Percentiles rank a stretch among this genome's conserved stretches.
These are phyloP conservation scores for Arthrobotrys sphaeroides DNA, from an alignment of 2,329 filamentous ascomycete genomes.

Conservation along the genomic window DNA sequence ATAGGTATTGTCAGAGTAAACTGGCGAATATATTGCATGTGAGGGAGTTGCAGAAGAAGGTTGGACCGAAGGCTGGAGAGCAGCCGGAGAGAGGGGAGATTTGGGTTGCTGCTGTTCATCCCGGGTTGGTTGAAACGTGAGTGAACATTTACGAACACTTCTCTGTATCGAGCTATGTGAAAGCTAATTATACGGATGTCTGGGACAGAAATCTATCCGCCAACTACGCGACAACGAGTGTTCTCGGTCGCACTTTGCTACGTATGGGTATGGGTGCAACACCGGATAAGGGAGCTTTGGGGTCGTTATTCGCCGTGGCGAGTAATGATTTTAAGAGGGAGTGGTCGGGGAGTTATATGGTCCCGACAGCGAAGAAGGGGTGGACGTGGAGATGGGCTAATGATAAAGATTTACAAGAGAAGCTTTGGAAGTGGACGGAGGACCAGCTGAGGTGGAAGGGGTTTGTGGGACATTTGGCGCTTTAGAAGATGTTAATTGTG, in stretches of 20 bases:
- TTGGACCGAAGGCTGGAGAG: constrained; percentile 60
- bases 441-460: constrained; percentile 33
- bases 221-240: constrained; percentile 7
- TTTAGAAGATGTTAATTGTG: not conserved
- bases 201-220: constrained; percentile 17
- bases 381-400: constrained; percentile 17
- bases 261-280: constrained; percentile 18
- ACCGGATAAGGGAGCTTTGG: constrained; percentile 33
- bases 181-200: not conserved
- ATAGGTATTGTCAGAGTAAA: constrained; percentile 65
- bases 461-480: constrained; percentile 3
- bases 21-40: constrained; percentile 64
- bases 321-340: constrained; percentile 40
- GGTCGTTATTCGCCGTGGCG: constrained; percentile 18
- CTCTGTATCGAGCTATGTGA: not conserved
- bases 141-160: not conserved
- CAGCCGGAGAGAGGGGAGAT: constrained; percentile 61
- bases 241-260: constrained; percentile 24
- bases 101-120: constrained; percentile 62
- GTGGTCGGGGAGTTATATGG: constrained; percentile 40
- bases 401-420: constrained; percentile 27
- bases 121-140: constrained; percentile 61
- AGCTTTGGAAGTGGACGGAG: constrained; percentile 42
- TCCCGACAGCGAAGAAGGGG: constrained; percentile 23
- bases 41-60: constrained; percentile 60